Conservation (phyloP, 2,329 filamentous ascomycete genomes). For the Metarhizium sp. region DNA sequence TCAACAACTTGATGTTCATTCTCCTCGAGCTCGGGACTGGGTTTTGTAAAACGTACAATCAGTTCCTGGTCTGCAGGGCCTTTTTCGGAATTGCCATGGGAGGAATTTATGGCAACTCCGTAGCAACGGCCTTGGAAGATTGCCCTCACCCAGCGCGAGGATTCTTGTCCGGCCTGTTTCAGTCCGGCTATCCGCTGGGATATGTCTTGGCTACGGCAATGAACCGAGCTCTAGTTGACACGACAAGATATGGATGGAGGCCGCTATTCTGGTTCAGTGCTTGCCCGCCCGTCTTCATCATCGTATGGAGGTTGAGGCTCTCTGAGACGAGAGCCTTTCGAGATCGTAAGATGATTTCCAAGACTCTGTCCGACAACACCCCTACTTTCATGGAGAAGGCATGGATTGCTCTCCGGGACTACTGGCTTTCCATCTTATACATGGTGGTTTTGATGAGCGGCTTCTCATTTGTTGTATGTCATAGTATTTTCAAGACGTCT, state of each 20-base stretch:
- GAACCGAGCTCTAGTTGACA: neutral
- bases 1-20: neutral
- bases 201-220: neutral
- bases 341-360: neutral
- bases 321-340: neutral
- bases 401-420: neutral
- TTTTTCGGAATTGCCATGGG: neutral
- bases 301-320: neutral
- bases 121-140: neutral
- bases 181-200: neutral
- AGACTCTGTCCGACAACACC: constrained; percentile 25
- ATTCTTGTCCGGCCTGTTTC: neutral
- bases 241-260: neutral
- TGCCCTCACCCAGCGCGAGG: neutral
- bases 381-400: constrained; percentile 33
- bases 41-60: neutral
- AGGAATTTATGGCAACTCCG: neutral
- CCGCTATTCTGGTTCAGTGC: constrained; percentile 1
- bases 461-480: neutral
- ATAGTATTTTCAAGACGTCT: too few relatives aligned
- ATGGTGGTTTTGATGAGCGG: constrained; percentile 1
- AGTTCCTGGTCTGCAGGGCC: neutral
- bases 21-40: neutral
- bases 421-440: neutral
- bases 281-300: neutral